Percentiles rank a stretch among this genome's conserved stretches.
Evolutionary conservation across 2,329 filamentous ascomycete species (phyloP).

Genomic region (Penicillium crustosum): DNA sequence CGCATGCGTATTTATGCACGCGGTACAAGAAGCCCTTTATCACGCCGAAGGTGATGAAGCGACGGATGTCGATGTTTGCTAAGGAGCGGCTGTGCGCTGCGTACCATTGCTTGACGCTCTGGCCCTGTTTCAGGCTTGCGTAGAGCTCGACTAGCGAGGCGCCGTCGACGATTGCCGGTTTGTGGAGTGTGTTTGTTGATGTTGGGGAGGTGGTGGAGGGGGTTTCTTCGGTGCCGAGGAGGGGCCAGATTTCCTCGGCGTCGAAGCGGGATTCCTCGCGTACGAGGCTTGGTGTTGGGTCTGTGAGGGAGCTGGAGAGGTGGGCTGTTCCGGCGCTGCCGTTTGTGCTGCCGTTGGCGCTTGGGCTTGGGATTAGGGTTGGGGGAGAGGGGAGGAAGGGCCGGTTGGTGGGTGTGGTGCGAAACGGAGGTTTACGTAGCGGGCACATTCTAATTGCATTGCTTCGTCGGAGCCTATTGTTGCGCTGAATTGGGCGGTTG

Average conservation of each 20-base stretch:
- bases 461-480: slow-evolving; percentile 71
- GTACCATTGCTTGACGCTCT: slow-evolving; percentile 85
- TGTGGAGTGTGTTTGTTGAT: slow-evolving; percentile 6
- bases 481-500: slow-evolving; percentile 72
- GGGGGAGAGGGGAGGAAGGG: slow-evolving; percentile 21
- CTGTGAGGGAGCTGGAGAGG: slow-evolving; percentile 21
- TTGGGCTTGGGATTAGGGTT: slow-evolving; percentile 12
- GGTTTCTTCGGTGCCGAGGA: slow-evolving; percentile 33
- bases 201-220: slow-evolving; percentile 9
- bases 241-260: slow-evolving; percentile 46
- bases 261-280: slow-evolving; percentile 27
- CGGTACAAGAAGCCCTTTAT: slow-evolving; percentile 94
- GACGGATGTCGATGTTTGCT: slow-evolving; percentile 77
- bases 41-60: slow-evolving; percentile 91
- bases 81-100: slow-evolving; percentile 71
- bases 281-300: slow-evolving; percentile 22
- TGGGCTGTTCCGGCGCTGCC: slow-evolving; percentile 9
- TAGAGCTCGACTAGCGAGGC: slow-evolving; percentile 73
- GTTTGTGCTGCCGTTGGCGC: slow-evolving; percentile 19
- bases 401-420: slow-evolving; percentile 34
- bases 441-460: slow-evolving; percentile 82
- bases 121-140: slow-evolving; percentile 76
- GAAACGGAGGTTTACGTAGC: slow-evolving; percentile 69
- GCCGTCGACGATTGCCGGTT: slow-evolving; percentile 39
- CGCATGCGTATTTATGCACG: slow-evolving; percentile 83